Base-by-base conservation (phyloP, 202 grass and related monocot species). In the Bolboschoenoplectus hybrid region DNA sequence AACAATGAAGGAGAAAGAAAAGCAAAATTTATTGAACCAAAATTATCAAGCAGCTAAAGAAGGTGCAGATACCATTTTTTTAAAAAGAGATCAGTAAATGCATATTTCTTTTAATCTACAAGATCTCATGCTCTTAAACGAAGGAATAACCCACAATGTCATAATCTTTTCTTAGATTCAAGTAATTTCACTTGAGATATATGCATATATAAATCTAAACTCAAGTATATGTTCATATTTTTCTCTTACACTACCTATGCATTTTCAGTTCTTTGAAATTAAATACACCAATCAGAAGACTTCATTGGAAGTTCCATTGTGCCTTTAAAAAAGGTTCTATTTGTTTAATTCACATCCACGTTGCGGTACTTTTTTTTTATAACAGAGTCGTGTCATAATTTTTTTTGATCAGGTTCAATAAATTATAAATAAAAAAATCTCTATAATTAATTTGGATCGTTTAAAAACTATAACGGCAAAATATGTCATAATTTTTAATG, bases 121-220 rank as follows among this genome's bases (percentile, higher is more conserved):
- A 26, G 26, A 26, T 26, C 26, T 26, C 43, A 44, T 44, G 43
- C 5, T 44, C 5, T 62, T 26, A 62, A 60, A 1, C 7, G 32
- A 63, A 63, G 60, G 60, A 63, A 7, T 63, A 63, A 45, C 7
- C 41, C 13, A 19, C 38, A 68, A 70, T 9, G 40, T 45, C 67
- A 70, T 70, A n/a, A 45, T 70, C 2, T 45, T 70, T 60, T 43
- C 0, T 70, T 70, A 1, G 2, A 14, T 44, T 70, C 67, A 69
- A n/a, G 38, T n/a, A 70, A 70, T 70, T 45, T 68, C 61, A 63
- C 61, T 32, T 63, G 7, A 63, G 61, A 63, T 63, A 34, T 67
- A 67, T n/a, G 13, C 55, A 57, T 57, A 57, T 56, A 57, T 14
- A n/a, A 60, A n/a, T 60, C 56, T 60, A 60, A 60, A 60, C 14